These are phyloP conservation scores for Xylariaceae sp. DNA, from an alignment of 2,329 filamentous ascomycete species.

Conservation along the genomic window DNA sequence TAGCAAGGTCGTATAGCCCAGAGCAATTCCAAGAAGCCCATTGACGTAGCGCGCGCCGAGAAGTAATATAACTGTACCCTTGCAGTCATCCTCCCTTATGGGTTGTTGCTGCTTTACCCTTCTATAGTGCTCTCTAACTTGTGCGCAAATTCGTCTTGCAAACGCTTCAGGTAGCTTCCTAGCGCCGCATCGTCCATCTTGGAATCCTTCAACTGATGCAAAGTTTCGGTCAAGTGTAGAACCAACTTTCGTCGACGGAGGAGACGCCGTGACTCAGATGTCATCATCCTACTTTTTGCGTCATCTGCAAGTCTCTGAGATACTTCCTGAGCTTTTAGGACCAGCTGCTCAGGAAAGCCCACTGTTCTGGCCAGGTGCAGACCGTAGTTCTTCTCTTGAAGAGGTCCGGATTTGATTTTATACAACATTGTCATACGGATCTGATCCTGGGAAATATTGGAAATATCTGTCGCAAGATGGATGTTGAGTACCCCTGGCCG, in stretches of 20 bases:
- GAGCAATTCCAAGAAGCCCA: too few relatives aligned
- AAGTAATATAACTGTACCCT: too few relatives aligned
- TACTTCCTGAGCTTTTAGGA: slow-evolving; percentile 65
- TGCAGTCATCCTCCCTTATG: too few relatives aligned
- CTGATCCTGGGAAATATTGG: slow-evolving; percentile 42
- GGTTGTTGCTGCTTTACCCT: too few relatives aligned
- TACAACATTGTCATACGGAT: slow-evolving; percentile 82
- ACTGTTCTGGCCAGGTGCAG: slow-evolving; percentile 74
- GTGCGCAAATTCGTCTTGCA: slow-evolving; percentile 80
- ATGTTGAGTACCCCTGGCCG: slow-evolving; percentile 77
- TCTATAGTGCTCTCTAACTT: too few relatives aligned
- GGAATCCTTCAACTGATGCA: slow-evolving; percentile 64
- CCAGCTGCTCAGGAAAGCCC: slow-evolving; percentile 63
- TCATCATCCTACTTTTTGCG: slow-evolving; percentile 54
- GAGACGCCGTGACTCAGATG: slow-evolving; percentile 54
- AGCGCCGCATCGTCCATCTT: slow-evolving; percentile 62
- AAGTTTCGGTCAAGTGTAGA: slow-evolving; percentile 66
- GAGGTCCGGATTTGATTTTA: slow-evolving; percentile 68
- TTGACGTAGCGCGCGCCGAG: too few relatives aligned
- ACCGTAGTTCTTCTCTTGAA: slow-evolving; percentile 74
- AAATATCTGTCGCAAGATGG: slow-evolving; percentile 70
- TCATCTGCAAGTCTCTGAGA: slow-evolving; percentile 58
- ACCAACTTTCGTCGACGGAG: slow-evolving; percentile 68
- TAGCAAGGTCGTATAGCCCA: too few relatives aligned
- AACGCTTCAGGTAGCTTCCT: slow-evolving; percentile 56